A percentile compares a stretch with the other conserved stretches of the same genome.
phyloP scores from a whole-genome alignment of 2,329 filamentous ascomycete genomes.

The Diaporthe velutina region DNA sequence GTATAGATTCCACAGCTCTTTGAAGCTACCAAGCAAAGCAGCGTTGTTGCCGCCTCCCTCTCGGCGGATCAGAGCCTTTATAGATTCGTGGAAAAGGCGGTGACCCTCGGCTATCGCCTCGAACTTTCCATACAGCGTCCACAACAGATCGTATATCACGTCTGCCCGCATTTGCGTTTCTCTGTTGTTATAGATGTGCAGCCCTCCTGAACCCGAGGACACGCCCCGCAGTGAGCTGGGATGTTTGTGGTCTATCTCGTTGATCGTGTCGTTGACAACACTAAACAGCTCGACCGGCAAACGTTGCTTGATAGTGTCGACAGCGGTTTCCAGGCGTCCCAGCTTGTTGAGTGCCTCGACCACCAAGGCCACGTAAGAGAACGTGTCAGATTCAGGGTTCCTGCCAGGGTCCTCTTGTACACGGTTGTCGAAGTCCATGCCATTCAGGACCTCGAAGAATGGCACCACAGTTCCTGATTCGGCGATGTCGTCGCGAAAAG shows the following conservation, averaged over 20 bases:
- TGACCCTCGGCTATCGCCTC: constrained; percentile 97
- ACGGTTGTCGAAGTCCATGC: constrained; percentile 69
- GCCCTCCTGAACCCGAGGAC: constrained; percentile 64
- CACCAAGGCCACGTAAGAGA: constrained; percentile 89
- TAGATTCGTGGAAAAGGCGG: constrained; percentile 91
- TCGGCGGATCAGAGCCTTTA: constrained; percentile 85
- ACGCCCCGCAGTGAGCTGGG: constrained; percentile 80
- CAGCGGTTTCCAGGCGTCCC: constrained; percentile 84
- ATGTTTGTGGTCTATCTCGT: constrained; percentile 92
- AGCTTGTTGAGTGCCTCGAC: constrained; percentile 93
- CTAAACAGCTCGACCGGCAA: constrained; percentile 93
- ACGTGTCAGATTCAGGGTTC: constrained; percentile 95
- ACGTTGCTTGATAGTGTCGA: constrained; percentile 92
- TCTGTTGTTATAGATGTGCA: constrained; percentile 74
- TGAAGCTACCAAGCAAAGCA: constrained; percentile 86
- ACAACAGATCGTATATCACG: constrained; percentile 91
- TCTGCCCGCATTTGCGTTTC: constrained; percentile 84
- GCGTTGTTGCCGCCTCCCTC: constrained; percentile 77
- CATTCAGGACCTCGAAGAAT: constrained; percentile 71
- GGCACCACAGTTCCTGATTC: constrained; percentile 61
- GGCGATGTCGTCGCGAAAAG: constrained; percentile 61
- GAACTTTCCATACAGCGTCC: constrained; percentile 95
- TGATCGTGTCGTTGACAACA: constrained; percentile 94
- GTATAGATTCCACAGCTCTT: constrained; percentile 97
- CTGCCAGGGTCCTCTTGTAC: constrained; percentile 89